phyloP scores from a whole-genome alignment of 1,139 yeast species.

The Yamadazyma diospyri region DNA sequence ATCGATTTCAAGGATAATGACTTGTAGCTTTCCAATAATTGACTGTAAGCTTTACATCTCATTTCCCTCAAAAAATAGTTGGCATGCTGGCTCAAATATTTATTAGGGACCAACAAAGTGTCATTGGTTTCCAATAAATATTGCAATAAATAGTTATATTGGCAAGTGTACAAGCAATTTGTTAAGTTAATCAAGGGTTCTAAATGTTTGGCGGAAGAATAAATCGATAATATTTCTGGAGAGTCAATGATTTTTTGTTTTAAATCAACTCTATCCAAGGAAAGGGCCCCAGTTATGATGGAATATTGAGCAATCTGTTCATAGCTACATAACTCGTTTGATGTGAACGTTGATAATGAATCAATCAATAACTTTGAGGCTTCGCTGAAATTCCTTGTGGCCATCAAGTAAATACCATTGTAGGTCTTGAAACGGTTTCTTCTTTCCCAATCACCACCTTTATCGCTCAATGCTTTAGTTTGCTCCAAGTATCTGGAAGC shows the following conservation, averaged over 20 bases:
- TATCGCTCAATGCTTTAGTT: constrained; percentile 73
- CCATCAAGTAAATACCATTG: constrained; percentile 76
- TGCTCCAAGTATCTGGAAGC: constrained; percentile 75
- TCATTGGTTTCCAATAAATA: constrained; percentile 78
- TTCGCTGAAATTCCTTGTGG: constrained; percentile 81
- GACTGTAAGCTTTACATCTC: constrained; percentile 94
- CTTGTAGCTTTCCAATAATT: constrained; percentile 89
- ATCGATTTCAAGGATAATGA: constrained; percentile 84
- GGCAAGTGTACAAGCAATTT: constrained; percentile 85
- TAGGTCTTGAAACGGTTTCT: constrained; percentile 92
- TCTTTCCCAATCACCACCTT: constrained; percentile 99
- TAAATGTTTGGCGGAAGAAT: constrained; percentile 66
- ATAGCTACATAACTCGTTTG: constrained; percentile 87
- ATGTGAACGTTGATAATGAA: constrained; percentile 91
- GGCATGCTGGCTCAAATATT: constrained; percentile 76
- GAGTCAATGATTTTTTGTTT: constrained; percentile 86
- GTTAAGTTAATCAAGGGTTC: constrained; percentile 84
- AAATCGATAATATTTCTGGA: constrained; percentile 84
- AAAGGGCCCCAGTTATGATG: constrained; percentile 76
- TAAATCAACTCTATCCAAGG: constrained; percentile 80
- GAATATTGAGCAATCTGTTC: constrained; percentile 90
- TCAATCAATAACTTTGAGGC: constrained; percentile 84
- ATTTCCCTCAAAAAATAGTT: constrained; percentile 85
- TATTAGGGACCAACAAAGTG: constrained; percentile 65
- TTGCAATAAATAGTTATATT: constrained; percentile 77